Conservation (phyloP, 2,329 filamentous ascomycete genomes). For the Epichloe scottii region DNA sequence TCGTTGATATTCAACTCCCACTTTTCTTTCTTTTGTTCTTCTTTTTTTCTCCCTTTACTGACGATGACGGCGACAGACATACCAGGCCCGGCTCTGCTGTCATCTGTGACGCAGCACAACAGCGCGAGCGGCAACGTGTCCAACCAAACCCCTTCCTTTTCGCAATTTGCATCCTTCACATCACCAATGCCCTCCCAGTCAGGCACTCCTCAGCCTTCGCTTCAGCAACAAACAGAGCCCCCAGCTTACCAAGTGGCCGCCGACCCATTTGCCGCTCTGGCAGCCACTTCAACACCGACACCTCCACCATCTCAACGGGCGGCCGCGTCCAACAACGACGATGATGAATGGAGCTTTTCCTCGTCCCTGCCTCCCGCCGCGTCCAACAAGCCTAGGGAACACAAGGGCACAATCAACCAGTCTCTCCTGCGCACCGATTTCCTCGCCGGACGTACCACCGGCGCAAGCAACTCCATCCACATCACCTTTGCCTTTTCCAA, state of each 20-base stretch:
- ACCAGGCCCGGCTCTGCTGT: slow-evolving; percentile 51
- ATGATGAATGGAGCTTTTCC: slow-evolving; percentile 91
- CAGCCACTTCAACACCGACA: slow-evolving; percentile 15
- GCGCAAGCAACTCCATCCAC: slow-evolving; percentile 45
- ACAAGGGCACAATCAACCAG: slow-evolving; percentile 56
- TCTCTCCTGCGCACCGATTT: slow-evolving; percentile 62
- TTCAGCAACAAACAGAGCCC: slow-evolving; percentile 33
- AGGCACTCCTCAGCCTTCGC: slow-evolving; percentile 38
- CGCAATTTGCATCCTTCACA: slow-evolving; percentile 42
- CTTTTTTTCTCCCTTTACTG: slow-evolving; percentile 4
- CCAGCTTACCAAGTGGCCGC: slow-evolving; percentile 26
- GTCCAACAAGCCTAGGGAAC: slow-evolving; percentile 41
- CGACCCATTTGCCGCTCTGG: slow-evolving; percentile 42
- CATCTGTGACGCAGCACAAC: slow-evolving; percentile 49
- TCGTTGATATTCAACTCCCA: not conserved
- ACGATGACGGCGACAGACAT: slow-evolving; percentile 34
- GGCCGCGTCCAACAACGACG: slow-evolving; percentile 47
- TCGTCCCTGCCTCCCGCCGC: slow-evolving; percentile 62
- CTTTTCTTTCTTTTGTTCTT: not conserved
- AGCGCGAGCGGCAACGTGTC: slow-evolving; percentile 35
- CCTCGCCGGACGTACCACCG: slow-evolving; percentile 47
- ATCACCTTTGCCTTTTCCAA: slow-evolving; percentile 79
- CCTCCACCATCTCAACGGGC: slow-evolving; percentile 13
- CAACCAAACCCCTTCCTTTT: slow-evolving; percentile 35
- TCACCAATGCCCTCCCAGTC: slow-evolving; percentile 40